These are phyloP conservation scores for Lathyrus aphaca DNA, from an alignment of 306 rosid species.

Conservation along the genomic window DNA sequence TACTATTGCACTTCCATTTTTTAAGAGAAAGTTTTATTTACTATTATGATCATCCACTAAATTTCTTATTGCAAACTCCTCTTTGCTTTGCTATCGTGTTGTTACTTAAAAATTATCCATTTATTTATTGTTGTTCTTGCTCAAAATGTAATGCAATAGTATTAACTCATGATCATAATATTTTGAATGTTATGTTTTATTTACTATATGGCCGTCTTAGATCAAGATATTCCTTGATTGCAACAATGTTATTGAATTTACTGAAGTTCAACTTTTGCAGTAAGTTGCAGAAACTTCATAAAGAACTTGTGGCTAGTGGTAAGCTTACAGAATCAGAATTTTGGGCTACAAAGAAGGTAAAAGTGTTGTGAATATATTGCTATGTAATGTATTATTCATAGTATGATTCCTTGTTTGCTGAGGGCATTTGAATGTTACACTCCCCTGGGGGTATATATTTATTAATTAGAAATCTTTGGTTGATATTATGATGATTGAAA, in stretches of 20 bases:
- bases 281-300: slow-evolving; percentile 87
- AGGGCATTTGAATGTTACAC: slow-evolving; percentile 34
- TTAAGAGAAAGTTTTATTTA: background rate
- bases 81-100: slow-evolving; percentile 25
- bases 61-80: slow-evolving; percentile 26
- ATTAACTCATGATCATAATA: slow-evolving; percentile 13
- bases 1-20: slow-evolving; percentile 8
- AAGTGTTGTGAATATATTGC: slow-evolving; percentile 10
- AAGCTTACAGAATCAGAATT: slow-evolving; percentile 95
- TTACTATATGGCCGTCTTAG: slow-evolving; percentile 31
- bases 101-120: slow-evolving; percentile 23
- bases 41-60: background rate
- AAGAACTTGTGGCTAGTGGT: slow-evolving; percentile 79
- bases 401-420: slow-evolving; percentile 34
- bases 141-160: slow-evolving; percentile 27
- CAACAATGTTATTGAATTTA: slow-evolving; percentile 35
- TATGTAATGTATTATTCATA: slow-evolving; percentile 10
- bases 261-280: slow-evolving; percentile 55
- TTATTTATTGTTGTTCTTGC: slow-evolving; percentile 35
- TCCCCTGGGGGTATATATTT: slow-evolving; percentile 12
- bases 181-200: slow-evolving; percentile 25
- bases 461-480: slow-evolving; percentile 8
- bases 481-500: slow-evolving; percentile 17
- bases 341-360: slow-evolving; percentile 95
- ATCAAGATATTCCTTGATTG: slow-evolving; percentile 23